Percentiles rank a stretch among this genome's conserved stretches.
Conservation (phyloP, 2,329 filamentous ascomycete species). For the Colletotrichum abscissum region DNA sequence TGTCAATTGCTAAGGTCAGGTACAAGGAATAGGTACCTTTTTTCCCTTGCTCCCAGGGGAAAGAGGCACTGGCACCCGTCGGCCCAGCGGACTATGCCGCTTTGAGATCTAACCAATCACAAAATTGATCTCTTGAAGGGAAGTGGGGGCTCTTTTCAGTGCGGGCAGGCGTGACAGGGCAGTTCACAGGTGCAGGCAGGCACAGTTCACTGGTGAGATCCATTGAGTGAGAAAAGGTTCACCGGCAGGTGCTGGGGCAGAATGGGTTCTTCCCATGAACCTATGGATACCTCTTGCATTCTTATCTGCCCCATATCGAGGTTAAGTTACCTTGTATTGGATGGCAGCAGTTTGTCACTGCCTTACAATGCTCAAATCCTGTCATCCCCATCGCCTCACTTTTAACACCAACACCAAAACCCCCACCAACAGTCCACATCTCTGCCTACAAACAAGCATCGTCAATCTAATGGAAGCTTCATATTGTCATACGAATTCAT, state of each 20-base stretch:
- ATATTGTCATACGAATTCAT: neutral
- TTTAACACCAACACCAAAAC: neutral
- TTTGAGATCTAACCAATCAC: conserved; percentile 12
- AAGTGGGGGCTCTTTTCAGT: neutral
- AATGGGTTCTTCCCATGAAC: neutral
- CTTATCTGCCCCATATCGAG: neutral
- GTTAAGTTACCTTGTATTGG: too few species aligned
- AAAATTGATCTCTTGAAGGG: neutral
- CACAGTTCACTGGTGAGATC: neutral
- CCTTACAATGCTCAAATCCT: neutral
- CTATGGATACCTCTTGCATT: neutral
- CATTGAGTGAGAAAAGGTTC: neutral
- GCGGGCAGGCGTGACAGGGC: too few species aligned
- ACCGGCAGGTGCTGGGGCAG: neutral
- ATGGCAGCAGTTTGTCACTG: neutral
- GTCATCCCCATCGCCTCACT: neutral
- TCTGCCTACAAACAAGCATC: neutral
- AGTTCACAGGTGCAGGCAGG: neutral
- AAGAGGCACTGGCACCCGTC: neutral
- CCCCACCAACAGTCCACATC: too few species aligned
- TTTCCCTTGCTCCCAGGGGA: neutral
- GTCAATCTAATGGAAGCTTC: neutral
- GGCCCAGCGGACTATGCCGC: conserved; percentile 19
- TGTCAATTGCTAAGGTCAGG: neutral
- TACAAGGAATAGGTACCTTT: conserved; percentile 1